A percentile compares a stretch with the other conserved stretches of the same genome.
These are phyloP conservation scores for Mucor sp. DNA, from an alignment of 371 early-diverging fungal species.

Conservation along the genomic window DNA sequence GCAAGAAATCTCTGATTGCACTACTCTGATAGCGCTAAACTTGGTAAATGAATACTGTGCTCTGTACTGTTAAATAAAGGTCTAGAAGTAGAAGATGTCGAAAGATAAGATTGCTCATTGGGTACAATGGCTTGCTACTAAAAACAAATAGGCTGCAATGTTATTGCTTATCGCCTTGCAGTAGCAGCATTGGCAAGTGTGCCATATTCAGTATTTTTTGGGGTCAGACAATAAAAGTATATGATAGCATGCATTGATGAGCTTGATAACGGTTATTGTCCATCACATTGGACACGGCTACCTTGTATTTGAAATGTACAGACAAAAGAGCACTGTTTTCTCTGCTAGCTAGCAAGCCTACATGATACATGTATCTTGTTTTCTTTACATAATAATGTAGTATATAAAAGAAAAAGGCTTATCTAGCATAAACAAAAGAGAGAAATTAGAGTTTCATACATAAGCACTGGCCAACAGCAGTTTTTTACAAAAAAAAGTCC, in stretches of 20 bases:
- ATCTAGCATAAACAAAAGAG: not conserved
- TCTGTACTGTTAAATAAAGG: not conserved
- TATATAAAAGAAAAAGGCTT: not conserved
- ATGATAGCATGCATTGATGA: not conserved
- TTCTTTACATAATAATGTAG: not conserved
- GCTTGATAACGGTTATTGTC: not conserved
- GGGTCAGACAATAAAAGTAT: not conserved
- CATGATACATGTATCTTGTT: not conserved
- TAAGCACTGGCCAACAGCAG: not conserved
- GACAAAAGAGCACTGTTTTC: not conserved
- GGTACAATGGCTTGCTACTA: not conserved
- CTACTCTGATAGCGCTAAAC: conserved; percentile 6
- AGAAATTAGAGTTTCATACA: conserved; percentile 1
- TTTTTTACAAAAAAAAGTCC: not conserved
- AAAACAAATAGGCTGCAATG: not conserved
- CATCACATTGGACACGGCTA: not conserved
- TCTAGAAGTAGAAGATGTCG: not conserved
- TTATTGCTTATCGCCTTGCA: not conserved
- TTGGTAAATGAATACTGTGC: not conserved
- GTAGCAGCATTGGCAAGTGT: not conserved
- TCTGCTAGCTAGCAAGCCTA: not conserved
- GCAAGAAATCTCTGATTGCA: conserved; percentile 1
- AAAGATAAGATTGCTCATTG: not conserved
- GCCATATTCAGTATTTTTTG: too few species aligned
- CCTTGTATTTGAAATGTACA: not conserved